Base-by-base conservation (phyloP, 2,329 filamentous ascomycete genomes). In the Catunica adiposa region DNA sequence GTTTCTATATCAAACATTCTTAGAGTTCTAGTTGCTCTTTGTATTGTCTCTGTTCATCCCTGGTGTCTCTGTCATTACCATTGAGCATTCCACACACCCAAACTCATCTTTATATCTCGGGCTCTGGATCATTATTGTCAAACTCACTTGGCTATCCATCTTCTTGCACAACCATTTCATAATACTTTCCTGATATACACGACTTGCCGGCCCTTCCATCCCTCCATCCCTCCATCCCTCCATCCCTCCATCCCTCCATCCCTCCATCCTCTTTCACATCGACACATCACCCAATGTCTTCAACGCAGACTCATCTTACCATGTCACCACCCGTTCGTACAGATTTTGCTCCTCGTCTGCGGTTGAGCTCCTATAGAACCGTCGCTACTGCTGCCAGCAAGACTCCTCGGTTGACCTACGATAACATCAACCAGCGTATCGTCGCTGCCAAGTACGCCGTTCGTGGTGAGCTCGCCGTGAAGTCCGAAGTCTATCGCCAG, bases 361-460 rank as follows among this genome's bases (percentile, higher is more conserved):
- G 47, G 23, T 42, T 52, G 31, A 22, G 42, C 15, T 29, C 52
- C 17, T 48, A 50, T 56, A 60, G 56, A 59, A 67, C 60, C 60
- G 69, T 67, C 65, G 68, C 67, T 60, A 63, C 61, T 56, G 69
- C 67, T 65, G 68, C 67, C 60, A 62, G 60, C 56, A 61, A 66
- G 56, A 62, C 61, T 60, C 67, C 69, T 62, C 67, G 73, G 60
- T 75, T 98, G 63, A 85, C 77, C 64, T 74, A 86, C 64, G 76
- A 87, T 69, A 95, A 92, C 74, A 94, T 98, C 76, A 98, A 97
- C 74, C 86, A 81, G 52, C 79, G 92, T 68, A 79, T 97, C 62
- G 82, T 83, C 66, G 80, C 82, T 60, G 92, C 92, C 66, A 83
- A 95, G 72, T 98, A 98, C 73, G 92, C 92, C 62, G 92, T 98